Evolutionary conservation across 768 basidiomycete genomes (phyloP).

Genomic region (Pleurotus cornucopiae): DNA sequence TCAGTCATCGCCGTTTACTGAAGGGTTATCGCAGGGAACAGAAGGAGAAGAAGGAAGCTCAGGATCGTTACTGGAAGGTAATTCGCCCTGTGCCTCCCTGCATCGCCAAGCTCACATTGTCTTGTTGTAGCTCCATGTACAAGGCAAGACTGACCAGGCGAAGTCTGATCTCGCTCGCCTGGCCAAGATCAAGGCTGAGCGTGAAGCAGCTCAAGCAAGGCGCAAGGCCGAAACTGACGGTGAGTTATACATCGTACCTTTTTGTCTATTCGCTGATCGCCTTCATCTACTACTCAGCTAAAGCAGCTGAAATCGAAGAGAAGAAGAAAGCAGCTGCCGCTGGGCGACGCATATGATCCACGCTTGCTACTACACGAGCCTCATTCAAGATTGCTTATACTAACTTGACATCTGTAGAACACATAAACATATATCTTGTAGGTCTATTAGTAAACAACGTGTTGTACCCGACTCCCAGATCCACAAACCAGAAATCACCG

Average conservation of each 20-base stretch:
- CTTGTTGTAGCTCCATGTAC: constrained; percentile 50
- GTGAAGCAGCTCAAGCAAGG: constrained; percentile 84
- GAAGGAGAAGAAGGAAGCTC: constrained; percentile 88
- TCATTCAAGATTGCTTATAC: background rate
- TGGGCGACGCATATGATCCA: constrained; percentile 18
- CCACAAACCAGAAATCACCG: too few species aligned
- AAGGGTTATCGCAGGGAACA: constrained; percentile 55
- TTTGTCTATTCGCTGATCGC: background rate
- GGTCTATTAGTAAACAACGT: too few species aligned
- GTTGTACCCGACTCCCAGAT: too few species aligned
- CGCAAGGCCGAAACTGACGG: constrained; percentile 87
- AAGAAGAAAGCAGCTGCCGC: constrained; percentile 47
- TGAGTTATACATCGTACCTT: constrained; percentile 24
- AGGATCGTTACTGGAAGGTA: constrained; percentile 87
- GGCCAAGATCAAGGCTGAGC: constrained; percentile 79
- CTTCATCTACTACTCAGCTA: constrained; percentile 36
- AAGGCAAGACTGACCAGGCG: constrained; percentile 90
- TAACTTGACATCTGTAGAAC: background rate
- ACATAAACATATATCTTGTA: too few species aligned
- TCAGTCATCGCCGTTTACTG: background rate
- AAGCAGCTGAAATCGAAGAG: constrained; percentile 57
- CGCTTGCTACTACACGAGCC: background rate
- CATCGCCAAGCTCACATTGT: constrained; percentile 3
- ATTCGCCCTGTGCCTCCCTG: constrained; percentile 8
- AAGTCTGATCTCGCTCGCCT: constrained; percentile 85